These are phyloP conservation scores for Limnanthes douglasii DNA, from an alignment of 345 rosid species.

Conservation along the genomic window DNA sequence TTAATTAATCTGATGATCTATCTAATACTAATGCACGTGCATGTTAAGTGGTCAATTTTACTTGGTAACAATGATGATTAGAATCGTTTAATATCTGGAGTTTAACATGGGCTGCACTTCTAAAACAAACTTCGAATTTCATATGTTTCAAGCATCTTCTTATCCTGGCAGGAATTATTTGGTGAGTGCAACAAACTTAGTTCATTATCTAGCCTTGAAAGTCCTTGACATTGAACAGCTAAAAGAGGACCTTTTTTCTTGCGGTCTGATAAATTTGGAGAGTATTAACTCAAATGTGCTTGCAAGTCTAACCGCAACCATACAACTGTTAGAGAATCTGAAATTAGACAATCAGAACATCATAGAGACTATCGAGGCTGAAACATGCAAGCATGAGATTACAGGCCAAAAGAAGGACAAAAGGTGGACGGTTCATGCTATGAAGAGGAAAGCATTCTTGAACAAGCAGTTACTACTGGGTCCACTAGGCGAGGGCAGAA, in stretches of 20 bases:
- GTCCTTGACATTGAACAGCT: constrained; percentile 30
- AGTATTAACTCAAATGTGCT: constrained; percentile 27
- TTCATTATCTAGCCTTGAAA: constrained; percentile 45
- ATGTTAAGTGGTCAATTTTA: background rate
- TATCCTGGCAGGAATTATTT: constrained; percentile 28
- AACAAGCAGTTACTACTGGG: constrained; percentile 41
- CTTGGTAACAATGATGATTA: background rate
- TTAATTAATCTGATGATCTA: background rate
- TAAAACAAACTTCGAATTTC: background rate
- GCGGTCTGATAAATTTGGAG: constrained; percentile 32
- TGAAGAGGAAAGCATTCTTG: constrained; percentile 17
- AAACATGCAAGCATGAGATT: constrained; percentile 7
- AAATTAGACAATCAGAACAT: constrained; percentile 8
- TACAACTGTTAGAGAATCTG: constrained; percentile 23
- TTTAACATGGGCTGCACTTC: background rate
- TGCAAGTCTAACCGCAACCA: constrained; percentile 24
- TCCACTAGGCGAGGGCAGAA: constrained; percentile 19
- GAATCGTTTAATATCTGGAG: background rate
- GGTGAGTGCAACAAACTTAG: constrained; percentile 38
- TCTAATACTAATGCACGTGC: background rate
- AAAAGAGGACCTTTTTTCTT: constrained; percentile 25
- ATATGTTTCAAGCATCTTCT: constrained; percentile 2
- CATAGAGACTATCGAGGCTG: constrained; percentile 4
- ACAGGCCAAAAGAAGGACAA: constrained; percentile 9
- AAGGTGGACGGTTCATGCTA: constrained; percentile 8